Conservation (phyloP, 139 green algal species). For the Nannochloris sp. region DNA sequence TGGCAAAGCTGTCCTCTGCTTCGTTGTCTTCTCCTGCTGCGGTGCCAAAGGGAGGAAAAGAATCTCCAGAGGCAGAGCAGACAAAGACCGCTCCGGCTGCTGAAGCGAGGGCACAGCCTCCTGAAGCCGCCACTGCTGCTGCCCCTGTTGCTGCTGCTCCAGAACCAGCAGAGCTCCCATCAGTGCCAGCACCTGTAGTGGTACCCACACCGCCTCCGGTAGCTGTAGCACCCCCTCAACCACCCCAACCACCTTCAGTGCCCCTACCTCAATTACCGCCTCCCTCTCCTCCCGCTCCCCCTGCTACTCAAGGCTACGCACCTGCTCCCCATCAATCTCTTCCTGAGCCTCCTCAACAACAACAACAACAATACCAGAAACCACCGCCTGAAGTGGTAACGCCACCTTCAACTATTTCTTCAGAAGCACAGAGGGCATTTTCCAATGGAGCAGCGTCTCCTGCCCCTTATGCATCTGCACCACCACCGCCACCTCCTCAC, state of each 20-base stretch:
- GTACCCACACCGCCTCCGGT: neutral
- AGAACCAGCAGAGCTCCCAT: no score
- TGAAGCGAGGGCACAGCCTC: neutral
- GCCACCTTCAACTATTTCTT: neutral
- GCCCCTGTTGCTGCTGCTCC: neutral
- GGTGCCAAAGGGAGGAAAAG: neutral
- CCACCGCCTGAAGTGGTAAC: neutral
- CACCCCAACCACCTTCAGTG: neutral
- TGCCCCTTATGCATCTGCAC: neutral
- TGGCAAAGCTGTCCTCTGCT: slow-evolving; percentile 31
- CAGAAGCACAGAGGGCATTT: no score
- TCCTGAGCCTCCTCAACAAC: neutral
- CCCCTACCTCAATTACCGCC: neutral
- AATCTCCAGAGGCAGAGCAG: neutral
- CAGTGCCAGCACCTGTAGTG: neutral
- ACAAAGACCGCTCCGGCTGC: neutral
- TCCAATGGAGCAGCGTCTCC: neutral
- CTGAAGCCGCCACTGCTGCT: neutral
- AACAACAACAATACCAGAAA: neutral
- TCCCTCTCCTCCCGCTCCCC: neutral
- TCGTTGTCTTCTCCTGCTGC: neutral
- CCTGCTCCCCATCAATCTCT: neutral
- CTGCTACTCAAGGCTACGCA: slow-evolving; percentile 1
- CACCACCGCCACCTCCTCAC: neutral
- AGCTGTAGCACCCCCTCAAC: neutral